These are phyloP conservation scores for Wickerhamiella slavikovae DNA, from an alignment of 805 yeast genomes.

Conservation along the genomic window DNA sequence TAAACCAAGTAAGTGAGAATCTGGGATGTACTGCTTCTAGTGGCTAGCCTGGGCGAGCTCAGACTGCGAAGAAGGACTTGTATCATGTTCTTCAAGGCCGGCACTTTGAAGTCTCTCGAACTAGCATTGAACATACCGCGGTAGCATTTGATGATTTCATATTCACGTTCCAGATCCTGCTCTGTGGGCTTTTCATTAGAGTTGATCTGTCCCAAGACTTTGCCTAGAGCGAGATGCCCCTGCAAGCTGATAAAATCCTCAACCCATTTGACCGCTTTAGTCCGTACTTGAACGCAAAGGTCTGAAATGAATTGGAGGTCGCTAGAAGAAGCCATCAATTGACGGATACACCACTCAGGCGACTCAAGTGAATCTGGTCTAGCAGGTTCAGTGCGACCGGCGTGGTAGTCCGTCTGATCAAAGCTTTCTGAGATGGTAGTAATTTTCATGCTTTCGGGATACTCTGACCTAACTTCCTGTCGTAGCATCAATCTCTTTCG, in stretches of 20 bases:
- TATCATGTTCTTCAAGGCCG: slow-evolving; percentile 27
- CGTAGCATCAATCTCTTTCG: slow-evolving; percentile 84
- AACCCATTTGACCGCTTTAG: slow-evolving; percentile 78
- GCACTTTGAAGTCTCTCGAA: background rate
- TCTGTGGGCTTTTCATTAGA: slow-evolving; percentile 17
- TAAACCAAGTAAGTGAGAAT: slow-evolving; percentile 38
- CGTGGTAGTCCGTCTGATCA: background rate
- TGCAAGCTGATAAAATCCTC: slow-evolving; percentile 52
- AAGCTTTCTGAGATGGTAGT: no score
- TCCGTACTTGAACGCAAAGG: slow-evolving; percentile 77
- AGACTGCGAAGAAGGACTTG: slow-evolving; percentile 53
- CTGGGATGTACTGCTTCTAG: slow-evolving; percentile 66
- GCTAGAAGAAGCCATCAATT: slow-evolving; percentile 48
- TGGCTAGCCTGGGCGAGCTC: slow-evolving; percentile 49
- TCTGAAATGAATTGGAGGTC: slow-evolving; percentile 53
- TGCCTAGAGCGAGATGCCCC: slow-evolving; percentile 62
- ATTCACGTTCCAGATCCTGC: slow-evolving; percentile 45
- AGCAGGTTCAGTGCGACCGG: background rate
- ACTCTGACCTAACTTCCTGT: slow-evolving; percentile 67
- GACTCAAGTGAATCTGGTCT: slow-evolving; percentile 17
- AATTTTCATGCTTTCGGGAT: slow-evolving; percentile 6
- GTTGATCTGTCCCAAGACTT: slow-evolving; percentile 37
- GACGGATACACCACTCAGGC: slow-evolving; percentile 61
- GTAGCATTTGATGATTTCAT: slow-evolving; percentile 54
- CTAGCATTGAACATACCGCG: slow-evolving; percentile 42